These are phyloP conservation scores for Tulasnella sp. DNA, from an alignment of 768 basidiomycete species.

Conservation along the genomic window DNA sequence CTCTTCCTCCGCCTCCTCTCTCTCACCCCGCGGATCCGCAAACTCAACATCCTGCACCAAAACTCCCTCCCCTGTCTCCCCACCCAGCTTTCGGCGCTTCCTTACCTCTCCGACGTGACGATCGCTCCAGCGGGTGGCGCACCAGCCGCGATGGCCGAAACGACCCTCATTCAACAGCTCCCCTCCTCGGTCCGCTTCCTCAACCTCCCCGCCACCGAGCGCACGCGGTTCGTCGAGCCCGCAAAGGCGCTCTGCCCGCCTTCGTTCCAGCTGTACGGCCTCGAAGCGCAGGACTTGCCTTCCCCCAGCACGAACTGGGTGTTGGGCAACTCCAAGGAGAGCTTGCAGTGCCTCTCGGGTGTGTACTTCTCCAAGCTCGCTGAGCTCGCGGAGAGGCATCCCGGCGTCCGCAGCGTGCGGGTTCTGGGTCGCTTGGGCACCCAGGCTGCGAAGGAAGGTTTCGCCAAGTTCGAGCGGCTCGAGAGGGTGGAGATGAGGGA, in stretches of 20 bases:
- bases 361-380: background rate
- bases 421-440: background rate
- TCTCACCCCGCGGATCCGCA: background rate
- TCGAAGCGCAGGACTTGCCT: background rate
- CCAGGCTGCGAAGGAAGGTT: background rate
- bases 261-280: background rate
- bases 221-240: background rate
- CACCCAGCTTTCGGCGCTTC: background rate
- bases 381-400: background rate
- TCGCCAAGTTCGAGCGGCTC: background rate
- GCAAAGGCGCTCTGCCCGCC: background rate
- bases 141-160: background rate
- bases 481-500: constrained; percentile 2
- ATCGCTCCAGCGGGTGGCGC: background rate
- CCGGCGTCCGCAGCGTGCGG: background rate
- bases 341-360: background rate
- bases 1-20: background rate
- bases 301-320: background rate
- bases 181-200: constrained; percentile 1
- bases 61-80: background rate
- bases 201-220: background rate
- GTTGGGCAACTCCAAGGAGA: background rate
- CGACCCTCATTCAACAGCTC: background rate
- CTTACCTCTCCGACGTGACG: background rate
- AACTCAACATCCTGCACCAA: constrained; percentile 3